phyloP scores from a whole-genome alignment of 441 rosid genomes.

The Bocquillonia castaneifolia region DNA sequence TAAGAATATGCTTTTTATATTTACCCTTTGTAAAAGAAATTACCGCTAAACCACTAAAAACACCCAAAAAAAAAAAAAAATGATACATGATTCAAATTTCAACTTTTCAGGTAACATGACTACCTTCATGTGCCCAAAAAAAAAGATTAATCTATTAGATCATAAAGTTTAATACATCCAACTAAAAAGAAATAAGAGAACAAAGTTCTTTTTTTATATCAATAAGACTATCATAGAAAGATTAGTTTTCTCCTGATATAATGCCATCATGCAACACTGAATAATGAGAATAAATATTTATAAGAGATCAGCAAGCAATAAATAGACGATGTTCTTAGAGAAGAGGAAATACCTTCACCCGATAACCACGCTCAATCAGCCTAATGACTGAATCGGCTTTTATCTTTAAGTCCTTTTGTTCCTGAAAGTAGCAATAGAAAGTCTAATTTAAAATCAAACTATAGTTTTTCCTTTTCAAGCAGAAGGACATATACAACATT shows the following conservation, averaged over 20 bases:
- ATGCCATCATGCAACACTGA: neutral
- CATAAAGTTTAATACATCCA: neutral
- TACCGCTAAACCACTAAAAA: too few relatives aligned
- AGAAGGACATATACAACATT: neutral
- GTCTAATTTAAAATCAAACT: neutral
- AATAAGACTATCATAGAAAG: too few relatives aligned
- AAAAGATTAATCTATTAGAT: neutral
- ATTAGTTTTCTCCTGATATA: neutral
- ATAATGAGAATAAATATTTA: neutral
- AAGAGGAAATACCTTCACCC: conserved; percentile 66
- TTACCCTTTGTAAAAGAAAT: too few relatives aligned
- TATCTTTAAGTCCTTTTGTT: conserved; percentile 64
- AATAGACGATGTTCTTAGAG: neutral
- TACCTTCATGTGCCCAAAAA: neutral
- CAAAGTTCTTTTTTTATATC: too few relatives aligned
- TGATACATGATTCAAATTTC: too few relatives aligned
- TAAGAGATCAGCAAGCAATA: neutral
- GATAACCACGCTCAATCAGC: conserved; percentile 77
- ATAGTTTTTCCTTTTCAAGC: neutral
- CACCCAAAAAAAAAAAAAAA: too few relatives aligned
- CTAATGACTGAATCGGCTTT: conserved; percentile 62
- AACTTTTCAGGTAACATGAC: neutral
- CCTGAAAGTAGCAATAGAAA: conserved; percentile 44
- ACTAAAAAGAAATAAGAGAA: neutral
- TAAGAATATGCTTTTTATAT: too few relatives aligned